Percentiles rank a stretch among this genome's conserved stretches.
Evolutionary conservation across 2,329 filamentous ascomycete species (phyloP).

Genomic region (Penicillium sp.): DNA sequence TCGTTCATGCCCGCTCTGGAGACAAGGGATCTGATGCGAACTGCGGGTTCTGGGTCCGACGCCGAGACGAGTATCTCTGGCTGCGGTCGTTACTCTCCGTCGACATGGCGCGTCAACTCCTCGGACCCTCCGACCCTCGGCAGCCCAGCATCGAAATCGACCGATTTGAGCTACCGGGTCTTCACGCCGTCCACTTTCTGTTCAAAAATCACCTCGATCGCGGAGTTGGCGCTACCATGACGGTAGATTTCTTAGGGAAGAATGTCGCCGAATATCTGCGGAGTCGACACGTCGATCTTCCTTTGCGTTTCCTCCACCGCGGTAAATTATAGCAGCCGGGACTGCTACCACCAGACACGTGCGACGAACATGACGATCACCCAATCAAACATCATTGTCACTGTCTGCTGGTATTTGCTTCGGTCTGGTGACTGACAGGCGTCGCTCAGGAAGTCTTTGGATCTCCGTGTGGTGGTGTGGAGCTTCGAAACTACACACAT

Average conservation of each 20-base stretch:
- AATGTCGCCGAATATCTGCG: conserved; percentile 37
- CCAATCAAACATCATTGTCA: too few species aligned
- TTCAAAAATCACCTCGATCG: conserved; percentile 35
- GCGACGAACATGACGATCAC: too few species aligned
- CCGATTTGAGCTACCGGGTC: conserved; percentile 43
- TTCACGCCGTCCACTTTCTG: conserved; percentile 37
- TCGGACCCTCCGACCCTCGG: conserved; percentile 11
- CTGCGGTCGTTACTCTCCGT: conserved; percentile 25
- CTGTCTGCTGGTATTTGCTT: background rate
- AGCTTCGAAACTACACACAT: too few species aligned
- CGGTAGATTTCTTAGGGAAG: conserved; percentile 37
- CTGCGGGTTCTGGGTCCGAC: conserved; percentile 42
- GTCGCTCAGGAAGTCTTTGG: too few species aligned
- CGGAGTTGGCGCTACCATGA: conserved; percentile 31
- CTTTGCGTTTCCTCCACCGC: conserved; percentile 28
- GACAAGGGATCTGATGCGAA: conserved; percentile 45
- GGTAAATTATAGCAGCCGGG: conserved; percentile 17
- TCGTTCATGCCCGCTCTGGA: conserved; percentile 35
- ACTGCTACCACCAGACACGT: too few species aligned
- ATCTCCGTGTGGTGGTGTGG: too few species aligned
- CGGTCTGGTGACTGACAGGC: background rate
- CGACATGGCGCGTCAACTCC: conserved; percentile 12
- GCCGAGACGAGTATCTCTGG: conserved; percentile 41
- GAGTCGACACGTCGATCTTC: conserved; percentile 32
- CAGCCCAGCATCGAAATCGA: conserved; percentile 30